Conservation (phyloP, 75 land plant species). For the Picea sitchensis region DNA sequence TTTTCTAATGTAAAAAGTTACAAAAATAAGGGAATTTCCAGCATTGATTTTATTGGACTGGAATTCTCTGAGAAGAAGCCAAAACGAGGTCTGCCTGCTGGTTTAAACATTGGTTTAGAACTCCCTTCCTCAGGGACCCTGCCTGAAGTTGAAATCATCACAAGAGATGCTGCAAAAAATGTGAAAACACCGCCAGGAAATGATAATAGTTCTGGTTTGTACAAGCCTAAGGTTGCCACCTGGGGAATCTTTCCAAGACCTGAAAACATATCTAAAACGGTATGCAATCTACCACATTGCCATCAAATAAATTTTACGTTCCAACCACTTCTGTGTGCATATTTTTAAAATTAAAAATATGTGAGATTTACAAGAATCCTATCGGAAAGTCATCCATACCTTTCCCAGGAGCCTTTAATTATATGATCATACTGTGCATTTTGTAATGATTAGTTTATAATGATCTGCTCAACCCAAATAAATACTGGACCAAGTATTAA, state of each 20-base stretch:
- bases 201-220: conserved; percentile 33
- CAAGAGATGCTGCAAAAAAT: conserved; percentile 55
- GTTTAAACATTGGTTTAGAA: conserved; percentile 39
- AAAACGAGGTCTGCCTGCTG: conserved; percentile 48
- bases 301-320: no score
- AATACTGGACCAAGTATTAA: no score
- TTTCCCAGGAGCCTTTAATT: no score
- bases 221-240: conserved; percentile 88
- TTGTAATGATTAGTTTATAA: no score
- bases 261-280: conserved; percentile 76
- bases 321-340: no score
- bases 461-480: no score
- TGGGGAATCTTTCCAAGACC: conserved; percentile 97
- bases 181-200: conserved; percentile 15
- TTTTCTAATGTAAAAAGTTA: conserved; percentile 22
- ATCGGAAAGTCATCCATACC: no score
- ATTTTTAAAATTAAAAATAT: no score
- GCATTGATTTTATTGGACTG: conserved; percentile 70
- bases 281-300: conserved; percentile 14
- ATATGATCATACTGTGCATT: no score
- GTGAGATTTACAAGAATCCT: no score
- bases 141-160: conserved; percentile 73
- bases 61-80: conserved; percentile 78
- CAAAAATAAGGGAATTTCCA: conserved; percentile 38
- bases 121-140: conserved; percentile 46